Percentiles rank a stretch among this genome's conserved stretches.
Conservation (phyloP, 768 basidiomycete species). For the Chiua virens region DNA sequence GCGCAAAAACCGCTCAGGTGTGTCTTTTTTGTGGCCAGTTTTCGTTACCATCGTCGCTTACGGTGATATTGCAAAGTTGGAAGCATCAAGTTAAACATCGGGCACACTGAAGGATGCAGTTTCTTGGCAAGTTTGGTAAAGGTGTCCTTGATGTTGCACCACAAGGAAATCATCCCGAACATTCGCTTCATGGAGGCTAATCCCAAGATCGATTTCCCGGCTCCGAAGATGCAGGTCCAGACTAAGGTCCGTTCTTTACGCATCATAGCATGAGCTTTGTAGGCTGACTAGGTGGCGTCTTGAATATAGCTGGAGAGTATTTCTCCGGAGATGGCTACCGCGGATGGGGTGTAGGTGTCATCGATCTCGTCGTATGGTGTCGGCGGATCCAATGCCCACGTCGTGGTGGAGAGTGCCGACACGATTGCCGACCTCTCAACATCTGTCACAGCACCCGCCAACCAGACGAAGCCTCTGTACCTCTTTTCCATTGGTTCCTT, state of each 20-base stretch:
- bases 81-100: slow-evolving; percentile 28
- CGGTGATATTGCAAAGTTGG: slow-evolving; percentile 16
- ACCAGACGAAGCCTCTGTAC: slow-evolving; percentile 20
- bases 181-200: slow-evolving; percentile 29
- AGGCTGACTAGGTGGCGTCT: neutral
- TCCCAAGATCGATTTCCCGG: slow-evolving; percentile 25
- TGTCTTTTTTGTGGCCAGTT: neutral
- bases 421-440: slow-evolving; percentile 13
- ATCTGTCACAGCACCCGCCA: neutral
- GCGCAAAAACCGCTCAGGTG: slow-evolving; percentile 19
- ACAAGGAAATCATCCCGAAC: slow-evolving; percentile 30
- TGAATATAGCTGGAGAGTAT: slow-evolving; percentile 23
- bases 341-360: slow-evolving; percentile 29
- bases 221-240: slow-evolving; percentile 27
- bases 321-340: slow-evolving; percentile 27
- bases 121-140: slow-evolving; percentile 37
- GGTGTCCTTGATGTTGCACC: slow-evolving; percentile 32
- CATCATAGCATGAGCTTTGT: neutral
- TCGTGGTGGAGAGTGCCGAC: slow-evolving; percentile 31
- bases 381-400: slow-evolving; percentile 35
- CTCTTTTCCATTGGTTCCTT: slow-evolving; percentile 29
- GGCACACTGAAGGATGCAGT: slow-evolving; percentile 29
- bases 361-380: slow-evolving; percentile 36
- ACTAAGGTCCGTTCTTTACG: slow-evolving; percentile 15
- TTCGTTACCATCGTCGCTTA: neutral